phyloP scores from a whole-genome alignment of 2,329 filamentous ascomycete species.

The Ceratocystis cacaofunesta region DNA sequence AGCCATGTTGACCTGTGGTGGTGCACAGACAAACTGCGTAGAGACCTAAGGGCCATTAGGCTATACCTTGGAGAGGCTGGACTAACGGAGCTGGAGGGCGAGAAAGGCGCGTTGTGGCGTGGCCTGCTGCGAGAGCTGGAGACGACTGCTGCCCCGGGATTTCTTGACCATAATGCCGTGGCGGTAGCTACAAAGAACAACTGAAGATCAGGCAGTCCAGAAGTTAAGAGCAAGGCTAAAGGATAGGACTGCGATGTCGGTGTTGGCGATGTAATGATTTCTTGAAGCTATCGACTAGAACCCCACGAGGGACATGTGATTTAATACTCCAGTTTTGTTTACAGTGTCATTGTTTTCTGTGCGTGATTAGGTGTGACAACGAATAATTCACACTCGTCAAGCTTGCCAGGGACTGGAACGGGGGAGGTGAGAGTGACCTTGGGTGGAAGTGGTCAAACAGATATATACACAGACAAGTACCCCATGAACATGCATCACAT shows the following conservation, averaged over 20 bases:
- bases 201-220: background rate
- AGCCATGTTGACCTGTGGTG: slow-evolving; percentile 21
- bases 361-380: background rate
- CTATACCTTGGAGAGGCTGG: slow-evolving; percentile 17
- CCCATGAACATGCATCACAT: too few relatives aligned
- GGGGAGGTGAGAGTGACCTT: background rate
- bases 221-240: background rate
- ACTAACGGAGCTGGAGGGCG: slow-evolving; percentile 15
- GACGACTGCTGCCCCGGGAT: background rate
- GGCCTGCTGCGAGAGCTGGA: slow-evolving; percentile 20
- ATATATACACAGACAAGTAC: too few relatives aligned
- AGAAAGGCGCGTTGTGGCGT: slow-evolving; percentile 19
- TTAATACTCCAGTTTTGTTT: background rate
- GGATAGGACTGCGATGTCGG: background rate
- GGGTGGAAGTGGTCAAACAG: too few relatives aligned
- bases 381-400: background rate
- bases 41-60: slow-evolving; percentile 18
- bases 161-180: background rate
- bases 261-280: background rate
- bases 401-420: background rate
- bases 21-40: slow-evolving; percentile 16
- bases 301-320: background rate
- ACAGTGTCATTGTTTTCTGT: background rate
- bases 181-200: background rate
- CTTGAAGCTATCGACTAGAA: background rate